Base-by-base conservation (phyloP, 352 stramenopile genomes). In the Globisporangium canariense region DNA sequence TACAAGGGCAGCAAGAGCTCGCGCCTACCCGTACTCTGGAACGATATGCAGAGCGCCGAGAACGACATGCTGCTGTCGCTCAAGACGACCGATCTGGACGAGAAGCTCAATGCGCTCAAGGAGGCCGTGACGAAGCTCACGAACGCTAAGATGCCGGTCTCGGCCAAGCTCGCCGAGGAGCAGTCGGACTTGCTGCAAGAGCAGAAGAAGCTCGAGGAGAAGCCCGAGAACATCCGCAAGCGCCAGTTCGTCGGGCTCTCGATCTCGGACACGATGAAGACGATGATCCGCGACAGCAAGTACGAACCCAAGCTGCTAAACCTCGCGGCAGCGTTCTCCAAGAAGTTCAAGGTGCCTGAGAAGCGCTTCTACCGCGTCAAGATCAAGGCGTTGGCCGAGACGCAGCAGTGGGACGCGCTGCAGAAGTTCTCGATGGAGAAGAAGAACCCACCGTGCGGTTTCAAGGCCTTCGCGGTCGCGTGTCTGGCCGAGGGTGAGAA, bases 281-380 rank as follows among this genome's bases (percentile, higher is more conserved):
- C 86, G 40, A 66, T 97, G 53, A 70, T 91, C 46, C 79, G 77
- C 43, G 84, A 93, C 66, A 83, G 76, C 64, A 92, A 92, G 71
- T 90, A 90, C 68, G 83, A 94, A 49, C 83, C 83, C 0, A 93
- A 94, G 66, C 76, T 97, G 58, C 60, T 88, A 30, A 75, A 73
- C 14, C 28, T 94, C 8, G 86, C 83, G 8, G 79, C 81, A 0
- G 60, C 79, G 4, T 87, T 93, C 61, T 78, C 85, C 40, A 96
- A 96, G 64, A 94, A 91, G 65, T 96, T 96, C 68, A 95, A 96
- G 43, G 84, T 97, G 7, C 84, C 90, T 1, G 90, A 97, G 61
- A 97, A 97, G 74, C 85, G 86, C 8, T 90, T 96, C 52, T 97
- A 94, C 68, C 85, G 90, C 62, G 84, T 96, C 45, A 97, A 97